A percentile compares a stretch with the other conserved stretches of the same genome.
These are phyloP conservation scores for Pulicaria dysenterica DNA, from an alignment of 129 eudicot genomes.

Conservation along the genomic window DNA sequence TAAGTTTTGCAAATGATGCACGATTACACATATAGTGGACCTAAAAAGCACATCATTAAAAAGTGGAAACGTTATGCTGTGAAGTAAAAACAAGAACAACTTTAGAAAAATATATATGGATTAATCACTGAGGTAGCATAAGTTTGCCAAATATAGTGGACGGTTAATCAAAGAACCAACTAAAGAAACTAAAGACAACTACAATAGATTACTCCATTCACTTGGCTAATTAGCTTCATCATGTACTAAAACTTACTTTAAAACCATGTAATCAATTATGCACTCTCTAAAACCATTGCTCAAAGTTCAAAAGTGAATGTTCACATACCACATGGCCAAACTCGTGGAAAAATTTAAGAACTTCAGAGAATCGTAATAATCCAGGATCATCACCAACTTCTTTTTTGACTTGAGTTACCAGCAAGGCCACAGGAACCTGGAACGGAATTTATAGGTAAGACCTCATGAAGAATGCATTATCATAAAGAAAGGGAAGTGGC, in stretches of 20 bases:
- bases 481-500: constrained; percentile 14
- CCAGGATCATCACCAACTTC: constrained; percentile 60
- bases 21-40: constrained; percentile 85
- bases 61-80: not conserved
- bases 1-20: constrained; percentile 79
- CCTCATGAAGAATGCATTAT: constrained; percentile 19
- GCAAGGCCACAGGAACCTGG: constrained; percentile 85
- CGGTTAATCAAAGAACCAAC: too few species aligned
- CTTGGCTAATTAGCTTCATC: too few species aligned
- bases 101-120: too few species aligned
- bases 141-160: too few species aligned
- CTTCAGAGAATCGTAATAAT: constrained; percentile 86
- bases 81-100: too few species aligned
- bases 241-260: too few species aligned
- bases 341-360: constrained; percentile 83
- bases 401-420: constrained; percentile 70
- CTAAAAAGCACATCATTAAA: constrained; percentile 45
- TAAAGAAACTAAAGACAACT: too few species aligned
- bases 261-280: not conserved
- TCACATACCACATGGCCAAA: constrained; percentile 97
- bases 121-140: too few species aligned
- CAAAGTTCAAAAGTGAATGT: constrained; percentile 20
- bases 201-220: too few species aligned
- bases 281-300: not conserved
- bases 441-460: constrained; percentile 29